Evolutionary conservation across 306 rosid species (phyloP).

Genomic region (Pyrus bretschneideri): DNA sequence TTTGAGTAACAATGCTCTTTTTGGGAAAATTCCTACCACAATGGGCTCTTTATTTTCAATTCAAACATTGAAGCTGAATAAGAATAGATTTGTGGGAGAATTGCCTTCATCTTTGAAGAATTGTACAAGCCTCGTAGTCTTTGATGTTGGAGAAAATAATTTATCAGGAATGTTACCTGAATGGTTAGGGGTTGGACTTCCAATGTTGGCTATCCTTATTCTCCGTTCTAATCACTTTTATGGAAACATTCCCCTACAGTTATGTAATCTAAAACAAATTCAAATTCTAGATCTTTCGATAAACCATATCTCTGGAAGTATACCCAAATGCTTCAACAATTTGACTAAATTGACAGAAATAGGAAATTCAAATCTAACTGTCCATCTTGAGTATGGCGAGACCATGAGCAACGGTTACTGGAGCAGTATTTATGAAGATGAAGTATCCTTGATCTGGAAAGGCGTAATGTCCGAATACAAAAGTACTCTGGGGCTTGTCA

Average conservation of each 20-base stretch:
- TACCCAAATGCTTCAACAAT: background rate
- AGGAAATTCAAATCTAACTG: background rate
- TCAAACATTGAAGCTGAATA: background rate
- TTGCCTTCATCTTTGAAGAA: background rate
- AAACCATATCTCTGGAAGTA: background rate
- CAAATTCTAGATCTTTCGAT: constrained; percentile 7
- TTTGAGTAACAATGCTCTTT: background rate
- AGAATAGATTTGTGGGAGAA: constrained; percentile 1
- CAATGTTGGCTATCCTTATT: background rate
- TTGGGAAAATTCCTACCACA: background rate
- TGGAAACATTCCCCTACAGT: background rate
- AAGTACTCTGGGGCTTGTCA: background rate
- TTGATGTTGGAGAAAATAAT: constrained; percentile 4
- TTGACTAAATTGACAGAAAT: background rate
- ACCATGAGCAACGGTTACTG: no score
- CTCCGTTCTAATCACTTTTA: background rate
- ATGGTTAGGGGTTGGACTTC: background rate
- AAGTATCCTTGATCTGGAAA: constrained; percentile 5
- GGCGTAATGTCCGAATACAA: background rate
- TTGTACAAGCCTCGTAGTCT: background rate
- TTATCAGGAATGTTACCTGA: background rate
- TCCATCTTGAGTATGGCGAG: fast-evolving
- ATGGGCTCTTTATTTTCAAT: background rate
- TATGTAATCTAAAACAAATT: background rate
- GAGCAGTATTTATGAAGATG: fast-evolving